Conservation (phyloP, 148 eudicot genomes). For the Silene conica region DNA sequence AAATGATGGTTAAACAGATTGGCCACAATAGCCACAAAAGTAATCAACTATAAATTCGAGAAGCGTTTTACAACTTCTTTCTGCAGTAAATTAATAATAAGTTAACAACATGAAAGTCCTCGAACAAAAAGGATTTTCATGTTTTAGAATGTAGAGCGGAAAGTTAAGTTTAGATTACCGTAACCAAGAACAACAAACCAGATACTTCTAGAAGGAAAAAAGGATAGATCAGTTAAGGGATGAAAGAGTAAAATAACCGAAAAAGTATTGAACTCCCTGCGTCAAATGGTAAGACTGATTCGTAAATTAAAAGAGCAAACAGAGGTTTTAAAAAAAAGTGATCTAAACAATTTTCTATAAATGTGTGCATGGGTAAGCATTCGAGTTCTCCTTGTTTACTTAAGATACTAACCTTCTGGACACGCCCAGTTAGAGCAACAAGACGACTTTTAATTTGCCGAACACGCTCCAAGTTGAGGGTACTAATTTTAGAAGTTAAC, state of each 20-base stretch:
- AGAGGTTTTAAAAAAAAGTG: background rate
- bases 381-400: background rate
- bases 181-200: background rate
- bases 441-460: conserved; percentile 94
- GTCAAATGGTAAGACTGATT: background rate
- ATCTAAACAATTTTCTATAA: background rate
- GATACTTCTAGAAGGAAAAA: background rate
- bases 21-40: background rate
- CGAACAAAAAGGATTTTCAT: background rate
- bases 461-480: conserved; percentile 96
- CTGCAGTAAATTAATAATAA: background rate
- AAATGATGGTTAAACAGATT: background rate
- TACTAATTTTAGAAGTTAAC: conserved; percentile 93
- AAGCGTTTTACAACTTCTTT: background rate
- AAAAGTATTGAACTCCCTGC: background rate
- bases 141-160: background rate
- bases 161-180: background rate
- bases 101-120: background rate
- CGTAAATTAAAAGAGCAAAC: background rate
- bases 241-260: background rate
- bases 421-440: conserved; percentile 98
- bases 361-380: background rate
- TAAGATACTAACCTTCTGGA: conserved; percentile 64
- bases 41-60: background rate
- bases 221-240: background rate